phyloP scores from a whole-genome alignment of 2,329 filamentous ascomycete genomes.

The Phialophora verrucosa region DNA sequence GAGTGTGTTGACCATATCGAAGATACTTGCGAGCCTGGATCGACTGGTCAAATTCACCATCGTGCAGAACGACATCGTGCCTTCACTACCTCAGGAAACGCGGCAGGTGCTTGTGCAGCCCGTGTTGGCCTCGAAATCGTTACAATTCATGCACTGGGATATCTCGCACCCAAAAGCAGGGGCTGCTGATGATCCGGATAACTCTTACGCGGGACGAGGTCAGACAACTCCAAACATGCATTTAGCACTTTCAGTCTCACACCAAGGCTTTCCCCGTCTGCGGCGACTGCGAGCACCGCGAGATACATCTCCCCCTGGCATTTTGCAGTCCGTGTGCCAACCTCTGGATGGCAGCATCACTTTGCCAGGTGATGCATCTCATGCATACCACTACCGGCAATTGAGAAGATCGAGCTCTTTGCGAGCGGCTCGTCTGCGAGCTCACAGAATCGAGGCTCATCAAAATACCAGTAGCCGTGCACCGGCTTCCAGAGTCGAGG shows the following conservation, averaged over 20 bases:
- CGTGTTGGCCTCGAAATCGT: slow-evolving; percentile 55
- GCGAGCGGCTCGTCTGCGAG: slow-evolving; percentile 52
- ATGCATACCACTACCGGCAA: slow-evolving; percentile 36
- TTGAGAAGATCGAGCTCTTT: slow-evolving; percentile 53
- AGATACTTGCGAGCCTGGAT: slow-evolving; percentile 55
- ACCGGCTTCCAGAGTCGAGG: neutral
- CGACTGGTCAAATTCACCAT: slow-evolving; percentile 58
- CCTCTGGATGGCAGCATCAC: slow-evolving; percentile 49
- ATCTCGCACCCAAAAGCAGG: slow-evolving; percentile 57
- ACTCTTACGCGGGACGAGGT: neutral
- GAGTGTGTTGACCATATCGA: slow-evolving; percentile 58
- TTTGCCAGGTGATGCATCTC: slow-evolving; percentile 49
- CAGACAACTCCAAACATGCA: slow-evolving; percentile 29
- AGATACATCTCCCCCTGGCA: slow-evolving; percentile 52
- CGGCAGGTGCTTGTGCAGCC: slow-evolving; percentile 50
- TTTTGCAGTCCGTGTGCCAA: slow-evolving; percentile 52
- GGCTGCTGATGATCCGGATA: neutral
- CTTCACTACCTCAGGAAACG: slow-evolving; percentile 49
- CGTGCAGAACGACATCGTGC: slow-evolving; percentile 56
- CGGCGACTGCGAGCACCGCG: slow-evolving; percentile 50
- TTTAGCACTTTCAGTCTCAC: slow-evolving; percentile 44
- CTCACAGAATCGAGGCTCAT: slow-evolving; percentile 44
- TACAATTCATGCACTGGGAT: slow-evolving; percentile 65
- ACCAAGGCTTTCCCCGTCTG: slow-evolving; percentile 50
- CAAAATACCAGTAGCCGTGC: neutral